Evolutionary conservation across 441 rosid species (phyloP).

Genomic region (Rhodomyrtus psidioides): DNA sequence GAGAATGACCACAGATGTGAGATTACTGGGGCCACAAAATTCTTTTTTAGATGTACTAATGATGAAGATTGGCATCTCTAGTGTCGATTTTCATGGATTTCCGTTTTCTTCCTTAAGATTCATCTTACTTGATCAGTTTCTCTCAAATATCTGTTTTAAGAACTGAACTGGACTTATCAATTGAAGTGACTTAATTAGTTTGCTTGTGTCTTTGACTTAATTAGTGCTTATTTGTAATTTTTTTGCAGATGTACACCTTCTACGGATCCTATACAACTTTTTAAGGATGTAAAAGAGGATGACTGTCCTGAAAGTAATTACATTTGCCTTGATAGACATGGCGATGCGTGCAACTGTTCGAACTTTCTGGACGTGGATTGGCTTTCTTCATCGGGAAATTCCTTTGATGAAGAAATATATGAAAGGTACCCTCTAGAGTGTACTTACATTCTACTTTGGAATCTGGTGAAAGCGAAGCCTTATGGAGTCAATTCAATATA

Average conservation of each 20-base stretch:
- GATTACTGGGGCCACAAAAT: neutral
- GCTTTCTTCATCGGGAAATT: conserved; percentile 93
- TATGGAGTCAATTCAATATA: neutral
- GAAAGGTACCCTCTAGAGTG: conserved; percentile 47
- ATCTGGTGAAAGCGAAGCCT: neutral
- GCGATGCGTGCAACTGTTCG: conserved; percentile 59
- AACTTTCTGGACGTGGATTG: conserved; percentile 76
- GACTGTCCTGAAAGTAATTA: conserved; percentile 38
- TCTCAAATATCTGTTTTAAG: neutral
- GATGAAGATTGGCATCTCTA: neutral
- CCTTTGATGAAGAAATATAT: conserved; percentile 75
- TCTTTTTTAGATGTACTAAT: neutral
- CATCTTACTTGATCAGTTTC: neutral
- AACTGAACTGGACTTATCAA: neutral
- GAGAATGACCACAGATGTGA: neutral
- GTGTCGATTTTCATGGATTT: neutral
- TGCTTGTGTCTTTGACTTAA: neutral
- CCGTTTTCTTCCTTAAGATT: neutral
- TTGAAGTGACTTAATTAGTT: neutral
- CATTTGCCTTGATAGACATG: conserved; percentile 49
- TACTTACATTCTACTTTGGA: neutral
- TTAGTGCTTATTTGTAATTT: neutral
- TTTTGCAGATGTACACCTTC: conserved; percentile 39
- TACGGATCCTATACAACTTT: conserved; percentile 20
- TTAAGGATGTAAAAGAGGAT: conserved; percentile 41